Percentiles rank a stretch among this genome's conserved stretches.
Conservation (phyloP, 768 basidiomycete species). For the Gymnopilus junonius region DNA sequence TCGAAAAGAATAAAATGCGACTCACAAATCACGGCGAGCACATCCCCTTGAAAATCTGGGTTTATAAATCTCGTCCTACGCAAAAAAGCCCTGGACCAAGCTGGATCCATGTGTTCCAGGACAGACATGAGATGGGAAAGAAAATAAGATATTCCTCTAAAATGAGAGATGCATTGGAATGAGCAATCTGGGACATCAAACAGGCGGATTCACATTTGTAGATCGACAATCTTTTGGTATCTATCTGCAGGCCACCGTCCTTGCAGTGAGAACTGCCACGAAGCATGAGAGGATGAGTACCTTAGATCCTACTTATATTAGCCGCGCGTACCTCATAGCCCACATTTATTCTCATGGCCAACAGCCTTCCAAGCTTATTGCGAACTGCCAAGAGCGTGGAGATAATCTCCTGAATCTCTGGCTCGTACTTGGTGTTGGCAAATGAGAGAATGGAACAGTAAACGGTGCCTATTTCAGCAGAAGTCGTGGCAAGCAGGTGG, state of each 20-base stretch:
- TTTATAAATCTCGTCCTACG: constrained; percentile 78
- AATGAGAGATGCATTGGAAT: constrained; percentile 1
- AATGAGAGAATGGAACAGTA: constrained; percentile 81
- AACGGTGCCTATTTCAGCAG: constrained; percentile 66
- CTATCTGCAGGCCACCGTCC: constrained; percentile 83
- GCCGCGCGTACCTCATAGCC: constrained; percentile 61
- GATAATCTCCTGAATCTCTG: constrained; percentile 58
- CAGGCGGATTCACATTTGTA: constrained; percentile 68
- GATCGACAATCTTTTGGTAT: constrained; percentile 69
- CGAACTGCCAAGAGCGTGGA: constrained; percentile 75
- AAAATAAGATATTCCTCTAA: constrained; percentile 68
- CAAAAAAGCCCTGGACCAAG: constrained; percentile 80
- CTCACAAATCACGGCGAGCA: constrained; percentile 81
- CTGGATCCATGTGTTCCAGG: constrained; percentile 69
- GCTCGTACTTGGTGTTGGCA: constrained; percentile 58
- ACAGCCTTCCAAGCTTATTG: constrained; percentile 69
- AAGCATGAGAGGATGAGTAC: neutral
- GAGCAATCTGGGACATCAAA: too few species aligned
- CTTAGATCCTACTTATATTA: neutral
- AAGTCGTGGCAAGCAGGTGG: constrained; percentile 66
- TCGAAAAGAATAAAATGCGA: neutral
- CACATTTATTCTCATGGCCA: constrained; percentile 58
- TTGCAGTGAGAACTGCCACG: constrained; percentile 66
- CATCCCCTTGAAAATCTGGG: constrained; percentile 82
- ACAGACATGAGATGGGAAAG: constrained; percentile 78